Evolutionary conservation across 2,329 filamentous ascomycete species (phyloP).

Genomic region (Stagonosporopsis cucurbitacearum): DNA sequence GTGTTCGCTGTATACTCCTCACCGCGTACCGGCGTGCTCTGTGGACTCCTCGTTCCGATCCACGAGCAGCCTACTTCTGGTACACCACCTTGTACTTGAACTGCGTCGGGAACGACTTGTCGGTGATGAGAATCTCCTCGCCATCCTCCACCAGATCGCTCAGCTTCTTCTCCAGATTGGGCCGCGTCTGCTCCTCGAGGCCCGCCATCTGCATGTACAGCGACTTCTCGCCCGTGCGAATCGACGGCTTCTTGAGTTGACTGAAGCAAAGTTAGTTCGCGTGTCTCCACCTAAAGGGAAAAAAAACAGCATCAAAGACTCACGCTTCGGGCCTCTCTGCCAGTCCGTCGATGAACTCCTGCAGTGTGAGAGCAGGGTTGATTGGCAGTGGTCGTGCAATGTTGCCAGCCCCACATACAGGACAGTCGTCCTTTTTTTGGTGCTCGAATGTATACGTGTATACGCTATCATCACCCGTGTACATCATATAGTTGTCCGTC

Average conservation of each 20-base stretch:
- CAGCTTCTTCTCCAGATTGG: slow-evolving; percentile 81
- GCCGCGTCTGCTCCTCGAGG: slow-evolving; percentile 82
- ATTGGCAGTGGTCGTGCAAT: slow-evolving; percentile 77
- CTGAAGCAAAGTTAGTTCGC: slow-evolving; percentile 29
- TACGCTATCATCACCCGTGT: slow-evolving; percentile 91
- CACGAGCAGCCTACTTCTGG: slow-evolving; percentile 32
- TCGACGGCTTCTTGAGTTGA: slow-evolving; percentile 91
- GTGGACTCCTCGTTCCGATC: neutral
- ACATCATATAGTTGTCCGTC: slow-evolving; percentile 94
- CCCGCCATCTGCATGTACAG: slow-evolving; percentile 89
- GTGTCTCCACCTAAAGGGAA: no score
- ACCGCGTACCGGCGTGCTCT: neutral
- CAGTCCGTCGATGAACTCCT: slow-evolving; percentile 84
- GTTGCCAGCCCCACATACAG: slow-evolving; percentile 78
- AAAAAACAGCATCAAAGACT: slow-evolving; percentile 19
- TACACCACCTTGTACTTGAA: slow-evolving; percentile 66
- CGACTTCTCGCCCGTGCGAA: slow-evolving; percentile 80
- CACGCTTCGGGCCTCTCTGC: slow-evolving; percentile 79
- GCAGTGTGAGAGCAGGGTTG: slow-evolving; percentile 73
- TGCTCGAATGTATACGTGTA: slow-evolving; percentile 98
- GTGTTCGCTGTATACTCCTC: neutral
- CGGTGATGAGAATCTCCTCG: slow-evolving; percentile 89
- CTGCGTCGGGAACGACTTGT: slow-evolving; percentile 83
- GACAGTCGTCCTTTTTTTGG: slow-evolving; percentile 91
- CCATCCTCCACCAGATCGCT: slow-evolving; percentile 77